Percentiles rank a stretch among this genome's conserved stretches.
phyloP scores from a whole-genome alignment of 2,329 filamentous ascomycete species.

The Paecilomyces formosus region DNA sequence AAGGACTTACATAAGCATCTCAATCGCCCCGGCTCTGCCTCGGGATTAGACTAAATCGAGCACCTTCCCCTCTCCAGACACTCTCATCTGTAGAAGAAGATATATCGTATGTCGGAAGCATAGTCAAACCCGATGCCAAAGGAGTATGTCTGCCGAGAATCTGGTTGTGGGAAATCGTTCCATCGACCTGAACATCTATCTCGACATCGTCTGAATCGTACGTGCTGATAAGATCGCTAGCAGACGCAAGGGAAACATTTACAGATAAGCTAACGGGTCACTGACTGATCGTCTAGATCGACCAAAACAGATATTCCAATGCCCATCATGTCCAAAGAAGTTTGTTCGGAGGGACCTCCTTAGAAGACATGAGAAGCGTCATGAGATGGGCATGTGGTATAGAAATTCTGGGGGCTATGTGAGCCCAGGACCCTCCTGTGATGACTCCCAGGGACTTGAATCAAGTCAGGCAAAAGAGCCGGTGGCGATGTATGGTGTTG shows the following conservation, averaged over 20 bases:
- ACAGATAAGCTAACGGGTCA: background rate
- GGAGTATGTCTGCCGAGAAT: conserved; percentile 11
- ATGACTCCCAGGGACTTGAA: background rate
- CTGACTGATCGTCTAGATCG: conserved; percentile 1
- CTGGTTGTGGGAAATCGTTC: conserved; percentile 12
- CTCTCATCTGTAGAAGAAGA: background rate
- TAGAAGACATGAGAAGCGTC: conserved; percentile 16
- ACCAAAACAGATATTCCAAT: conserved; percentile 14
- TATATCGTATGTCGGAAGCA: background rate
- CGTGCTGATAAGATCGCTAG: background rate
- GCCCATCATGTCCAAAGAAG: conserved; percentile 11
- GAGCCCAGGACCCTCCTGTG: background rate
- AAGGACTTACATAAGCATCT: background rate
- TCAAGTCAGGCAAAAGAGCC: conserved; percentile 1
- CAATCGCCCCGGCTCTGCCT: background rate
- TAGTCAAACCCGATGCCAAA: conserved; percentile 3
- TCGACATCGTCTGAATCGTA: conserved; percentile 12
- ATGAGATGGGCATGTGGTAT: conserved; percentile 20
- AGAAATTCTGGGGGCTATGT: conserved; percentile 15
- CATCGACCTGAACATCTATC: conserved; percentile 11
- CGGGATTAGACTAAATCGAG: background rate
- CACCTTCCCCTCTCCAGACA: background rate
- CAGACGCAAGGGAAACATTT: background rate
- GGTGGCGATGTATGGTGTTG: conserved; percentile 5
- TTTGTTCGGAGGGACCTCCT: conserved; percentile 18